Evolutionary conservation across 2,329 filamentous ascomycete genomes (phyloP).

Genomic region (Fusarium fujikuroi): DNA sequence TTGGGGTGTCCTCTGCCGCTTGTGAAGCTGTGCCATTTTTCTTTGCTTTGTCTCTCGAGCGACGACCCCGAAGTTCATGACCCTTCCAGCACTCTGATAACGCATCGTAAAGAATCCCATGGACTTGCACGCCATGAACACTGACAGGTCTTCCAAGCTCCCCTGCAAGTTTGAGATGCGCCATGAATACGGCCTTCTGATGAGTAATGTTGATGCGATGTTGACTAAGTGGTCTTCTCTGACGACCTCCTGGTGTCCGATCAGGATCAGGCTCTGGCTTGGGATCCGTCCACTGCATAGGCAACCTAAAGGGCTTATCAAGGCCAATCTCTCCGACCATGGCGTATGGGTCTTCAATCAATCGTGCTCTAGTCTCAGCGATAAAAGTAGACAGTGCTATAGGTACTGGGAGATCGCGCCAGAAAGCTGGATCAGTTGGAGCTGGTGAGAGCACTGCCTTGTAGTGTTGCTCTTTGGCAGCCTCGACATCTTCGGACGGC

Average conservation of each 20-base stretch:
- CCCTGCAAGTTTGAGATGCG: constrained; percentile 74
- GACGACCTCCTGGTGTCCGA: constrained; percentile 73
- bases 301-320: constrained; percentile 77
- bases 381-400: constrained; percentile 67
- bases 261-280: constrained; percentile 22
- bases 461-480: constrained; percentile 35
- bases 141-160: constrained; percentile 71
- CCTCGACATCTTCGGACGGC: not conserved
- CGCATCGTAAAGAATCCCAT: constrained; percentile 72
- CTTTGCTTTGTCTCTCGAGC: constrained; percentile 50
- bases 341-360: constrained; percentile 67
- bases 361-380: constrained; percentile 61
- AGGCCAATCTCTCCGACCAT: constrained; percentile 80
- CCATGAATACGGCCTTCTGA: constrained; percentile 70
- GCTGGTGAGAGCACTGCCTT: constrained; percentile 22
- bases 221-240: constrained; percentile 72
- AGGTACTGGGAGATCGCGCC: constrained; percentile 64
- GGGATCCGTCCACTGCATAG: constrained; percentile 61
- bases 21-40: not conserved
- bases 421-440: constrained; percentile 32
- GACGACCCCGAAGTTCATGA: constrained; percentile 67
- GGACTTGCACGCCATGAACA: constrained; percentile 77
- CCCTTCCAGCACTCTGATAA: constrained; percentile 72
- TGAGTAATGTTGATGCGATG: constrained; percentile 73
- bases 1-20: constrained; percentile 44